Percentiles rank a stretch among this genome's conserved stretches.
phyloP scores from a whole-genome alignment of 345 rosid species.

The Aquilaria yunnanensis region DNA sequence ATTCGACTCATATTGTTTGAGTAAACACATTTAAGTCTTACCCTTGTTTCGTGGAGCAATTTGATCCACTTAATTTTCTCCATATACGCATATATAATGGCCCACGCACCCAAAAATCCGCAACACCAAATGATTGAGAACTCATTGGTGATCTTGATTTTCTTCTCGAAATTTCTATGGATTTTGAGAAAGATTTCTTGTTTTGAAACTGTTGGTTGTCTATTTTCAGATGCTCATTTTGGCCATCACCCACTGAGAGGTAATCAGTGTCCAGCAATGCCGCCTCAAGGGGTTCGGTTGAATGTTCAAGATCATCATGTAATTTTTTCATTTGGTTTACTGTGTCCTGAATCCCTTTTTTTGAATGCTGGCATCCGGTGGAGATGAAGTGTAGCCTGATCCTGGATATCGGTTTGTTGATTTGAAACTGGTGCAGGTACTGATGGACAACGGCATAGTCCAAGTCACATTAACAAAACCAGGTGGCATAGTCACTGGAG shows the following conservation, averaged over 20 bases:
- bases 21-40: slow-evolving; percentile 5
- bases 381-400: neutral
- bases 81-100: neutral
- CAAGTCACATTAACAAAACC: slow-evolving; percentile 67
- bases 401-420: slow-evolving; percentile 16
- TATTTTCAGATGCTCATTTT: slow-evolving; percentile 21
- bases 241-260: slow-evolving; percentile 11
- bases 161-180: neutral
- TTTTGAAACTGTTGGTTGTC: neutral
- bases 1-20: neutral
- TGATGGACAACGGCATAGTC: slow-evolving; percentile 63
- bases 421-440: slow-evolving; percentile 42
- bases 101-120: neutral
- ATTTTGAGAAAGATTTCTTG: slow-evolving; percentile 3
- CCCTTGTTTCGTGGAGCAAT: neutral
- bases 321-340: slow-evolving; percentile 14
- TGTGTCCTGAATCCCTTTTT: neutral
- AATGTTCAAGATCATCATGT: slow-evolving; percentile 54
- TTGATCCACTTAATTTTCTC: slow-evolving; percentile 1
- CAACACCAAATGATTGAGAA: neutral
- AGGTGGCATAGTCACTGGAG: slow-evolving; percentile 68
- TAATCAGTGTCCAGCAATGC: slow-evolving; percentile 25
- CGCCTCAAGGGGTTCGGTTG: slow-evolving; percentile 41
- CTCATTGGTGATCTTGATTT: neutral
- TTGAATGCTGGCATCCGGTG: neutral